Evolutionary conservation across 1,284 basidiomycete genomes (phyloP), one percentile per base, ranked within the genome.

Genomic region (Cerioporus squamosus): DNA sequence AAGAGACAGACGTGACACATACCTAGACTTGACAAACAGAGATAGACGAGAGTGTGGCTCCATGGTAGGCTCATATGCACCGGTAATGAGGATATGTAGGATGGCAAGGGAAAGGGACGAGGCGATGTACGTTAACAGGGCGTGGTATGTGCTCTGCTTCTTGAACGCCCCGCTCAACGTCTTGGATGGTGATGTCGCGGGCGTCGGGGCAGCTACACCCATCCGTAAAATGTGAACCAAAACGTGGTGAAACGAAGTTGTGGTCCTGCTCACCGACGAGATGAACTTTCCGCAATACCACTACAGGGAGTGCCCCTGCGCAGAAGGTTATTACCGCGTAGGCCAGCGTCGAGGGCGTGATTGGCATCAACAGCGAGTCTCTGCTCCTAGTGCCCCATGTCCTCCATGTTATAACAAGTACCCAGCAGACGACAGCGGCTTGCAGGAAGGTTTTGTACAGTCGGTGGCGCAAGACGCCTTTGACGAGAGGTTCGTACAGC

Each of bases 1-100:
- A 29, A 29, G 26, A 29, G 9, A 29, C 26, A 29, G 26, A 38
- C 18, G 15, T 20, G 26, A 10, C 42, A 72, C 79, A 44, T 57
- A 88, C 88, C 76, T 86, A 46, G 88, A 90, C 59, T 84, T 86
- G 15, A 87, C 82, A 60, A 90, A 89, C 0, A 88, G 22, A 2
- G 74, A 69, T 6, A 90, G 67, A 47, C 71, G 77, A 10, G 79
- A 71, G 60, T 82, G 79, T 1, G 70, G 68, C 2, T 59, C 63
- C 6, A 62, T 48, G n/a, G 55, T 54, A 12, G 55, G 20, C 49
- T 77, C 75, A 43, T 72, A 70, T 1, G 69, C 48, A 49, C 77
- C 75, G 0, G 75, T 67, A 46, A 78, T 68, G 15, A 75, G 12
- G 4, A 80, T 66, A 60, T 87, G 79, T 2, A 84, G 61, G 0